Percentiles rank a stretch among this genome's conserved stretches.
Evolutionary conservation across 2,329 filamentous ascomycete species (phyloP).

Genomic region (Xylaria hypoxylon): DNA sequence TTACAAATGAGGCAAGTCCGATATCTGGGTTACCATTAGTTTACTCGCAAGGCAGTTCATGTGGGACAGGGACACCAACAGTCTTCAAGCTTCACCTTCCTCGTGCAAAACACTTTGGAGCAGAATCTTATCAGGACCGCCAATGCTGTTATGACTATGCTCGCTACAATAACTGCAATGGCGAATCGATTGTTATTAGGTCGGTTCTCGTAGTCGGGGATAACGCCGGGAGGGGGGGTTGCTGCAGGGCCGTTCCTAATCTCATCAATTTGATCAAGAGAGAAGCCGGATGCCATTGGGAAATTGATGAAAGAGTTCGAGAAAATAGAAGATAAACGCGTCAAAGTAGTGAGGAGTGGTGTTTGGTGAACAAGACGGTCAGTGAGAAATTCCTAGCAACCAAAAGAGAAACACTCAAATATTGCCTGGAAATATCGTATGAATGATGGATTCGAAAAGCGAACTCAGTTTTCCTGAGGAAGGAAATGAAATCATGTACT

Average conservation of each 20-base stretch:
- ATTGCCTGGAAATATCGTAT: neutral
- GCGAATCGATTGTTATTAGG: constrained; percentile 13
- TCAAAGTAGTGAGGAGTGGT: neutral
- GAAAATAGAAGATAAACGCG: neutral
- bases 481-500: neutral
- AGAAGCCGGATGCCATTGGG: neutral
- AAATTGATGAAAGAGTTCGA: neutral
- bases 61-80: constrained; percentile 5
- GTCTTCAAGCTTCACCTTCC: constrained; percentile 7
- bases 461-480: neutral
- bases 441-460: neutral
- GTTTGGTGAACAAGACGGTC: neutral
- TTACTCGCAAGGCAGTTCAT: neutral
- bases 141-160: neutral
- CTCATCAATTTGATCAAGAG: neutral
- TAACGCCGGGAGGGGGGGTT: constrained; percentile 10
- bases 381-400: neutral
- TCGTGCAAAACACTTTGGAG: constrained; percentile 17
- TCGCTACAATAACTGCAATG: neutral
- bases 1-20: constrained; percentile 19
- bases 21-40: constrained; percentile 20
- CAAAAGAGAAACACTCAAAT: neutral
- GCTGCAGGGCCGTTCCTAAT: constrained; percentile 21
- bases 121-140: constrained; percentile 15
- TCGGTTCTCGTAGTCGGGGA: constrained; percentile 18